These are phyloP conservation scores for Wolfiporia cocos DNA, from an alignment of 1,284 basidiomycete genomes.

Conservation along the genomic window DNA sequence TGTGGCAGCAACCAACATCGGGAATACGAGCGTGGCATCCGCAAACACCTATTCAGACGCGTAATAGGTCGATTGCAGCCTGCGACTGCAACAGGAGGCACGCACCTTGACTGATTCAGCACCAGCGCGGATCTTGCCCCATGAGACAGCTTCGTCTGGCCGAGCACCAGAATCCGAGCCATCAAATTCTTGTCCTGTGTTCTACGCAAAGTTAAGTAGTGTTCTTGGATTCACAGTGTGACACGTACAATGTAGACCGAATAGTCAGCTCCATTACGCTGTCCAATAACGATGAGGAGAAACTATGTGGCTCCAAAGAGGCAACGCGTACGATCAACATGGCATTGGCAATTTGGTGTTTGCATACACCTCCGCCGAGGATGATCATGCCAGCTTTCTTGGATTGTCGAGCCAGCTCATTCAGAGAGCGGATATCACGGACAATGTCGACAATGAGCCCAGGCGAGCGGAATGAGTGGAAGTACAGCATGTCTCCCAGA, in stretches of 20 bases:
- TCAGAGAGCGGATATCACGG: slow-evolving; percentile 87
- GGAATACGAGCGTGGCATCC: slow-evolving; percentile 72
- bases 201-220: slow-evolving; percentile 37
- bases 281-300: slow-evolving; percentile 8
- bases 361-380: slow-evolving; percentile 97
- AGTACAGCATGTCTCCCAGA: slow-evolving; percentile 98
- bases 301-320: not conserved
- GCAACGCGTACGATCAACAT: slow-evolving; percentile 84
- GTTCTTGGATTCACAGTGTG: not conserved
- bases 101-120: slow-evolving; percentile 88
- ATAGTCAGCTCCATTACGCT: slow-evolving; percentile 98
- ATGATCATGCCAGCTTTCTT: slow-evolving; percentile 98
- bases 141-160: slow-evolving; percentile 98
- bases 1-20: slow-evolving; percentile 66
- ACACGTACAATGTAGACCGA: slow-evolving; percentile 84
- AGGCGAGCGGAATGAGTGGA: slow-evolving; percentile 92
- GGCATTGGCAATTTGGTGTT: slow-evolving; percentile 98
- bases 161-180: slow-evolving; percentile 96
- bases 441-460: slow-evolving; percentile 93
- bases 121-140: slow-evolving; percentile 95
- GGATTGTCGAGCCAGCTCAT: slow-evolving; percentile 86
- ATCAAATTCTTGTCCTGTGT: slow-evolving; percentile 99
- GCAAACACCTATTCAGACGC: slow-evolving; percentile 36
- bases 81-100: not conserved
- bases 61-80: not conserved